Evolutionary conservation across 768 basidiomycete genomes (phyloP).

Genomic region (Lactarius pseudohatsudake): DNA sequence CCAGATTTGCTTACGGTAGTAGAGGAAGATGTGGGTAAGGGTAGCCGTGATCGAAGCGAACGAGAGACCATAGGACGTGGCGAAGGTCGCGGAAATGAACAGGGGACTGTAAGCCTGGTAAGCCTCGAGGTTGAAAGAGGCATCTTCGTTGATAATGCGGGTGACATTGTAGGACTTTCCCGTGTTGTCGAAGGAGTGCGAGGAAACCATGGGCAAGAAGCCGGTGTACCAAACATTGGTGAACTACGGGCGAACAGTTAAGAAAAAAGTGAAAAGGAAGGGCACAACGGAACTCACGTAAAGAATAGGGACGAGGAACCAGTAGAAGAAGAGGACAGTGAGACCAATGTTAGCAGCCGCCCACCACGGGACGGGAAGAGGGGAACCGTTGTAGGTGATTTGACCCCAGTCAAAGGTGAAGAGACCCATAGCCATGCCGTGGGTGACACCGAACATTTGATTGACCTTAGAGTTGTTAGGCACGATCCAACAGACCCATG

Average conservation of each 20-base stretch:
- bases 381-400: constrained; percentile 66
- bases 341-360: constrained; percentile 67
- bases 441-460: constrained; percentile 67
- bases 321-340: constrained; percentile 71
- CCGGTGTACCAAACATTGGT: constrained; percentile 46
- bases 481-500: constrained; percentile 64
- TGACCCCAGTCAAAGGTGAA: constrained; percentile 84
- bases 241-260: constrained; percentile 38
- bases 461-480: constrained; percentile 70
- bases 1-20: constrained; percentile 80
- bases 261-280: constrained; percentile 5
- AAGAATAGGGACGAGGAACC: constrained; percentile 60
- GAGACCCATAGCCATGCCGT: constrained; percentile 55
- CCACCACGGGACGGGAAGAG: constrained; percentile 83
- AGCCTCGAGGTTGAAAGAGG: constrained; percentile 53
- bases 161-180: constrained; percentile 58
- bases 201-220: constrained; percentile 54
- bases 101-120: constrained; percentile 62
- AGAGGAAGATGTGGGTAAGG: constrained; percentile 67
- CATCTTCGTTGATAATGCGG: constrained; percentile 51
- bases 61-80: constrained; percentile 73
- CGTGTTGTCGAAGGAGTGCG: constrained; percentile 64
- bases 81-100: constrained; percentile 67
- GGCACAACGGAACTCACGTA: constrained; percentile 36
- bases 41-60: constrained; percentile 81